Base-by-base conservation (phyloP, 2,329 filamentous ascomycete species). In the Phyllosticta citribraziliensis region DNA sequence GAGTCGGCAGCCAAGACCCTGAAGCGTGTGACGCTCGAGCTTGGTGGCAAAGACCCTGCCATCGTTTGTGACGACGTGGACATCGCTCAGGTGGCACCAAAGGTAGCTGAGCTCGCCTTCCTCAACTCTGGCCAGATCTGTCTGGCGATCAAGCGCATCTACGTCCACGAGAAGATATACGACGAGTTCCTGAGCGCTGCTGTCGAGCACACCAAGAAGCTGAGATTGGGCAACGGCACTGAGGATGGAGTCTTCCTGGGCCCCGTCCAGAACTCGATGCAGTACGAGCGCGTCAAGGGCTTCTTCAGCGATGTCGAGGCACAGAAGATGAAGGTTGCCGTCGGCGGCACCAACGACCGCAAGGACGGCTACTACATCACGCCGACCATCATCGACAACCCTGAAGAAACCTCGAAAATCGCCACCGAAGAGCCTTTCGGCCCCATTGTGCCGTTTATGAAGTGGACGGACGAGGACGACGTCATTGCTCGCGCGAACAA, bases 201-300 rank as follows among this genome's bases (percentile, higher is more conserved):
- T 40, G 73, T 78, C 6, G 73, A 76, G 53, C 76, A 79, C 51
- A 78, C 79, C 52, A 76, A 79, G 58, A 65, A 63, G 3, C 63
- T 78, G 27, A 73, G 74, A 56, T 66, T 75, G 54, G 79, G 66
- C 62, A 70, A 52, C 70, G 69, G 61, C 73, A 66, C 64, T 22
- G 70, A 79, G 60, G 75, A 72, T 57, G 74, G 74, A 53, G 75
- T 79, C 55, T 69, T 82, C 50, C 78, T 84, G 61, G 82, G 84
- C 0, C 86, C 86, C 0, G 72, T 88, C 2, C 84, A 85, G 63
- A 88, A 88, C 71, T 72, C 78, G 64, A 81, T 84, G 79, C 86
- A 88, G 70, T 88, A 79, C 67, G 81, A 86, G 56, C 80, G 79
- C 25, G 82, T 85, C 25, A 81, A 80, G 67, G 70, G 74, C 12